A percentile compares a stretch with the other conserved stretches of the same genome.
phyloP scores from a whole-genome alignment of 805 yeast species.

The Saccharomycopsis capsularis region DNA sequence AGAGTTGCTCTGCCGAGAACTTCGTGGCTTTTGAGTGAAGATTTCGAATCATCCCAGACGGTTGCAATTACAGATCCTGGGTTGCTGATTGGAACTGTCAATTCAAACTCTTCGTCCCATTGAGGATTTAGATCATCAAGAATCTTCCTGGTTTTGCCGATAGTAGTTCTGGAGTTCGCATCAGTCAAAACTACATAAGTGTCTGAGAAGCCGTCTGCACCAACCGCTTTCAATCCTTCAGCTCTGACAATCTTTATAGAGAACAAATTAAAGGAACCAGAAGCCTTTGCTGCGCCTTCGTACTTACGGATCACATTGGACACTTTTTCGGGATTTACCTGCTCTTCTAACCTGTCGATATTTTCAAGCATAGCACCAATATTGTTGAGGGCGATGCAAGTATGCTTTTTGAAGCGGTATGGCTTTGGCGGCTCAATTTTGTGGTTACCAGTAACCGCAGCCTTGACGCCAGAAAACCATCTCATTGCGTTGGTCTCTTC shows the following conservation, averaged over 20 bases:
- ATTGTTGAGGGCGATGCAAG: slow-evolving; percentile 75
- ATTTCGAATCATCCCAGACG: slow-evolving; percentile 57
- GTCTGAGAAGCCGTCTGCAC: slow-evolving; percentile 41
- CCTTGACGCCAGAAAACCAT: slow-evolving; percentile 48
- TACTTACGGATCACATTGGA: slow-evolving; percentile 35
- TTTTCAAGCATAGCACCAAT: slow-evolving; percentile 45
- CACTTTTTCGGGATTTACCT: slow-evolving; percentile 51
- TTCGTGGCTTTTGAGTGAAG: slow-evolving; percentile 44
- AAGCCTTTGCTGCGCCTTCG: slow-evolving; percentile 30
- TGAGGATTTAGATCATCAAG: slow-evolving; percentile 59
- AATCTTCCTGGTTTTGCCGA: slow-evolving; percentile 65
- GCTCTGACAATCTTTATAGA: slow-evolving; percentile 59
- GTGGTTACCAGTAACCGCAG: slow-evolving; percentile 37
- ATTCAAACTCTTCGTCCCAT: slow-evolving; percentile 85
- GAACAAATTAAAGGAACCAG: slow-evolving; percentile 44
- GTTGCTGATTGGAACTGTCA: slow-evolving; percentile 33
- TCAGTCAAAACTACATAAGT: slow-evolving; percentile 61
- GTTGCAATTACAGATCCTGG: slow-evolving; percentile 47
- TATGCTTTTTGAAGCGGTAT: slow-evolving; percentile 46
- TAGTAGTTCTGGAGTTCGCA: slow-evolving; percentile 42
- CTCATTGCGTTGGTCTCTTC: slow-evolving; percentile 31
- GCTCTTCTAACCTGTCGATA: slow-evolving; percentile 45
- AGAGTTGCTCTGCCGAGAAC: slow-evolving; percentile 60
- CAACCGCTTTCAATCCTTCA: slow-evolving; percentile 46
- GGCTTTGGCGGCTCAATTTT: slow-evolving; percentile 41